Evolutionary conservation across 805 yeast genomes (phyloP).

Genomic region (Saturnispora gosingensis): DNA sequence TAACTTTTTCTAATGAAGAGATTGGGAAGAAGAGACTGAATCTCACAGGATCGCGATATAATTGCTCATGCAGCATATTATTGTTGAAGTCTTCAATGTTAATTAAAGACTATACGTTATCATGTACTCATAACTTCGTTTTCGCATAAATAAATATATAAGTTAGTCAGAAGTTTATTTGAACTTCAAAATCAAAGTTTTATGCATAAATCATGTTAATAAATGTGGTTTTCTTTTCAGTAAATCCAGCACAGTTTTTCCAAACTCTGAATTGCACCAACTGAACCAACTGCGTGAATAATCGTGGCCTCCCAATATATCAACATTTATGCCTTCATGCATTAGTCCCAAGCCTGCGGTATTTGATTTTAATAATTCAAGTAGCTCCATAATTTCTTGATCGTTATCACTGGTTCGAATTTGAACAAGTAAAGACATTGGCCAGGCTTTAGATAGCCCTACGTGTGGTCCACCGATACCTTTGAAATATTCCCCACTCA

Average conservation of each 20-base stretch:
- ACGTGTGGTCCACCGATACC: slow-evolving; percentile 93
- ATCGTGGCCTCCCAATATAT: slow-evolving; percentile 33
- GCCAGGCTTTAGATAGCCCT: slow-evolving; percentile 80
- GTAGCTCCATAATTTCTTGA: slow-evolving; percentile 45
- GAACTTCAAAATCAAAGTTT: neutral
- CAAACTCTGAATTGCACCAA: slow-evolving; percentile 91
- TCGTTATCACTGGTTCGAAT: slow-evolving; percentile 72
- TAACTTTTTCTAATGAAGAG: neutral
- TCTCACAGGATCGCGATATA: neutral
- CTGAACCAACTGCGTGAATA: slow-evolving; percentile 88
- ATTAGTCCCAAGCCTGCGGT: slow-evolving; percentile 73
- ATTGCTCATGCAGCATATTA: neutral
- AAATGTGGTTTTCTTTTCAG: slow-evolving; percentile 67
- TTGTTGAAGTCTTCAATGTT: neutral
- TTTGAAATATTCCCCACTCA: slow-evolving; percentile 50
- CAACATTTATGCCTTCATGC: slow-evolving; percentile 74
- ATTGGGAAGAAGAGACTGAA: neutral
- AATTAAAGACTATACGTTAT: neutral
- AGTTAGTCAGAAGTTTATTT: no score
- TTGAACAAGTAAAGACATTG: slow-evolving; percentile 70
- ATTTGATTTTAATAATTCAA: slow-evolving; percentile 43
- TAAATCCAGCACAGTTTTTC: slow-evolving; percentile 70
- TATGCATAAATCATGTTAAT: slow-evolving; percentile 39
- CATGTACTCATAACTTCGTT: neutral
- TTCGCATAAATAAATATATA: no score